Evolutionary conservation across 352 stramenopile genomes (phyloP).

Genomic region (Phytophthora syringae): DNA sequence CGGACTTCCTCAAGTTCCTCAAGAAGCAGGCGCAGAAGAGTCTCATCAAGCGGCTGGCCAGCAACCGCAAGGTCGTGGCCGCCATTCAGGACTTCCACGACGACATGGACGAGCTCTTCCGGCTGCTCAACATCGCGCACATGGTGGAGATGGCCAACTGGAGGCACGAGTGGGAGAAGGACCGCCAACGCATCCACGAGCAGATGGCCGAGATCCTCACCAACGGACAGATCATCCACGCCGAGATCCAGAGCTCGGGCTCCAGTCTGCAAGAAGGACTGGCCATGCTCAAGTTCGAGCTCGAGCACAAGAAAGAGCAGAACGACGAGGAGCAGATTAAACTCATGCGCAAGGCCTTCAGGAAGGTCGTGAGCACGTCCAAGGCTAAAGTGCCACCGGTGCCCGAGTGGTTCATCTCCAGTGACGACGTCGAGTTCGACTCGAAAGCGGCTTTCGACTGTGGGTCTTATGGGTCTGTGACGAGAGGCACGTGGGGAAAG

Average conservation of each 20-base stretch:
- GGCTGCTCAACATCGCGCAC: constrained; percentile 21
- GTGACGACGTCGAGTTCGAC: constrained; percentile 26
- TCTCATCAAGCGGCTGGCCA: constrained; percentile 22
- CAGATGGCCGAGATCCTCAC: constrained; percentile 13
- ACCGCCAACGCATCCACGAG: constrained; percentile 15
- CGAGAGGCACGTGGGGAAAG: constrained; percentile 22
- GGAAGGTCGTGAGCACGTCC: neutral
- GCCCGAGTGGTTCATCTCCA: constrained; percentile 27
- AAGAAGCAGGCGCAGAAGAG: constrained; percentile 6
- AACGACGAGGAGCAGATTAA: constrained; percentile 1
- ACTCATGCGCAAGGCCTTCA: constrained; percentile 17
- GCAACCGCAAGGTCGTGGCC: constrained; percentile 26
- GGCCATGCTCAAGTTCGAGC: constrained; percentile 24
- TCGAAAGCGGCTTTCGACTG: constrained; percentile 10
- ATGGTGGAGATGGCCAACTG: constrained; percentile 15
- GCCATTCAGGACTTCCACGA: constrained; percentile 23
- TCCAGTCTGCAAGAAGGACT: constrained; percentile 9
- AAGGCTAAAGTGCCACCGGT: neutral
- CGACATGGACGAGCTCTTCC: constrained; percentile 26
- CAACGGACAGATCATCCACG: constrained; percentile 11
- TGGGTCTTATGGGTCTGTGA: constrained; percentile 26
- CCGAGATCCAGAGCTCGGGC: constrained; percentile 1
- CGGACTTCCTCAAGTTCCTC: constrained; percentile 28
- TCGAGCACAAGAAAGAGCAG: constrained; percentile 21
- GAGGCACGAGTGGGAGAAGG: constrained; percentile 24